A percentile compares a stretch with the other conserved stretches of the same genome.
Conservation (phyloP, 1,284 basidiomycete species). For the Trichosporon ovoides region DNA sequence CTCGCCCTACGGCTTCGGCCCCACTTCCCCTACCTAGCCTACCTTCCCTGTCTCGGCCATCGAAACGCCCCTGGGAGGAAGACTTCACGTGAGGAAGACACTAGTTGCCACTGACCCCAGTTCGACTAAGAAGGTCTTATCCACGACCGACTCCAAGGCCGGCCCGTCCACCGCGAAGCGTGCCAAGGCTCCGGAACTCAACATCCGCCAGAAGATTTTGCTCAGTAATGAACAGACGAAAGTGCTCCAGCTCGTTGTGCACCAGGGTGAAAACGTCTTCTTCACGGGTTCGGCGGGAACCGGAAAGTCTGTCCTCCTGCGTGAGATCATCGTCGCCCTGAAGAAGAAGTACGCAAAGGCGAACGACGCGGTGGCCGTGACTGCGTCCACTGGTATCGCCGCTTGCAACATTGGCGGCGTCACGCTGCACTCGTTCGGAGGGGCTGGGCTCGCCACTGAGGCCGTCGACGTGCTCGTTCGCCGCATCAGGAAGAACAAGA, state of each 20-base stretch:
- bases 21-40: not conserved
- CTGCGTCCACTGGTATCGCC: slow-evolving; percentile 85
- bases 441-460: slow-evolving; percentile 79
- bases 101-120: not conserved
- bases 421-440: slow-evolving; percentile 87
- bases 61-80: slow-evolving; percentile 43
- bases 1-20: slow-evolving; percentile 7
- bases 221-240: slow-evolving; percentile 78
- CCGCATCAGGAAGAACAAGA: slow-evolving; percentile 68
- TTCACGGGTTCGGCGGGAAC: slow-evolving; percentile 94
- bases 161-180: not conserved
- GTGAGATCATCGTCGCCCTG: slow-evolving; percentile 72
- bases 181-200: slow-evolving; percentile 21
- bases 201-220: slow-evolving; percentile 48
- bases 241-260: slow-evolving; percentile 66
- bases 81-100: slow-evolving; percentile 28
- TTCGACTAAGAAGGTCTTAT: slow-evolving; percentile 20
- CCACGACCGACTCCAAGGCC: slow-evolving; percentile 2
- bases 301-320: slow-evolving; percentile 91
- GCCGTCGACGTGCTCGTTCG: slow-evolving; percentile 58
- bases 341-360: slow-evolving; percentile 52
- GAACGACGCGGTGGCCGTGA: slow-evolving; percentile 67
- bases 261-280: slow-evolving; percentile 73
- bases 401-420: slow-evolving; percentile 90
- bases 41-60: slow-evolving; percentile 10